phyloP scores from a whole-genome alignment of 78 protist genomes.

The Bodo saltans region DNA sequence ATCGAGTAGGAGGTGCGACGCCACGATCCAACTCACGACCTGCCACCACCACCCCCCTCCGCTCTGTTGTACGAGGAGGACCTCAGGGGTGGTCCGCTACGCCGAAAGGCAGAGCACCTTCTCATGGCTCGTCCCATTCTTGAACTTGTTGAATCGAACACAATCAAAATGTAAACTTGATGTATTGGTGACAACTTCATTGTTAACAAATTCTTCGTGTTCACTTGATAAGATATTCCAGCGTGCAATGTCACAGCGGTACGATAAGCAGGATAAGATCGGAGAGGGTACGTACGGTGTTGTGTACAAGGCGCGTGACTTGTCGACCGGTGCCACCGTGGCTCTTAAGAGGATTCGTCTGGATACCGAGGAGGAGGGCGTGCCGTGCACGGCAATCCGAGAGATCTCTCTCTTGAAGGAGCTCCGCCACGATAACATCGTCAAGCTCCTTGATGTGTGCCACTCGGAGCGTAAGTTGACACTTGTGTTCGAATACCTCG shows the following conservation, averaged over 20 bases:
- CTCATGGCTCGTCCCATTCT: neutral
- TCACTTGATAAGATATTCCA: neutral
- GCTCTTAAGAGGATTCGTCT: conserved; percentile 55
- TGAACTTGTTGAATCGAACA: too few species aligned
- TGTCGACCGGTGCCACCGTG: conserved; percentile 7
- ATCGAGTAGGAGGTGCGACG: too few species aligned
- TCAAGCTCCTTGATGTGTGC: conserved; percentile 43
- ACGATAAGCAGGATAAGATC: neutral
- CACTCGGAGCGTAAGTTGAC: conserved; percentile 65
- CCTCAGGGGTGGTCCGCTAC: conserved; percentile 98
- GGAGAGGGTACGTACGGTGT: conserved; percentile 42
- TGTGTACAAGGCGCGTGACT: conserved; percentile 34
- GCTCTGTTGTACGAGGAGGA: too few species aligned
- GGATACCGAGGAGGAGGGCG: conserved; percentile 89
- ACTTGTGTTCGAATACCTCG: conserved; percentile 97
- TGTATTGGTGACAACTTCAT: neutral
- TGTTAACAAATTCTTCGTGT: neutral
- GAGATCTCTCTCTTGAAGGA: conserved; percentile 94
- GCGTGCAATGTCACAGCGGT: neutral
- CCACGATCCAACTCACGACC: too few species aligned
- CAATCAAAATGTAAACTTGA: too few species aligned
- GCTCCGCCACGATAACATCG: conserved; percentile 90
- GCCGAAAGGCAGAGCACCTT: conserved; percentile 64
- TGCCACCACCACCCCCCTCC: too few species aligned
- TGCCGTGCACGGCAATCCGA: conserved; percentile 96